phyloP scores from a whole-genome alignment of 805 yeast genomes.

The Schizosaccharomyces lindneri region DNA sequence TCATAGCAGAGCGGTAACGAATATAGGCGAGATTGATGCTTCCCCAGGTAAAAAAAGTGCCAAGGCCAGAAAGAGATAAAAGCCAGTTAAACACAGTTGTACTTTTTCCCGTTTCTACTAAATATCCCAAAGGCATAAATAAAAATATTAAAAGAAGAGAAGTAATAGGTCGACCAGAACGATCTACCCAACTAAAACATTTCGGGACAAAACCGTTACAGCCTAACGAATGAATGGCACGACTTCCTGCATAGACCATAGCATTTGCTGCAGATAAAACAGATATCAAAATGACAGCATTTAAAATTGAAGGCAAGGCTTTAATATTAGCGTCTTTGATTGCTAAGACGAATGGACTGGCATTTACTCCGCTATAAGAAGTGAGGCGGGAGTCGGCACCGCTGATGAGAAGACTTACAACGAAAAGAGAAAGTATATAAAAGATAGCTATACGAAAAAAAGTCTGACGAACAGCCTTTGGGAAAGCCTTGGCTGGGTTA shows the following conservation, averaged over 20 bases:
- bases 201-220: slow-evolving; percentile 41
- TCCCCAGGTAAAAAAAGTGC: slow-evolving; percentile 63
- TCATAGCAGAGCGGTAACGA: slow-evolving; percentile 39
- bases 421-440: slow-evolving; percentile 33
- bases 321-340: slow-evolving; percentile 38
- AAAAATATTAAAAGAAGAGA: slow-evolving; percentile 26
- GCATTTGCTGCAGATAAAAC: slow-evolving; percentile 57
- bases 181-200: slow-evolving; percentile 42
- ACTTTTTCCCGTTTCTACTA: background rate
- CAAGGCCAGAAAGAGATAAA: slow-evolving; percentile 48
- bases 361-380: slow-evolving; percentile 23
- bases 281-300: slow-evolving; percentile 43
- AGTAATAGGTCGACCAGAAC: slow-evolving; percentile 52
- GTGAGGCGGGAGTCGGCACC: slow-evolving; percentile 26
- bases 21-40: slow-evolving; percentile 44
- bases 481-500: slow-evolving; percentile 42
- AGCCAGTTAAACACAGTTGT: slow-evolving; percentile 40
- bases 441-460: slow-evolving; percentile 60
- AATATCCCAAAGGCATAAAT: slow-evolving; percentile 18
- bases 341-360: slow-evolving; percentile 57
- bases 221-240: slow-evolving; percentile 44
- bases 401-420: slow-evolving; percentile 48
- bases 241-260: slow-evolving; percentile 42
- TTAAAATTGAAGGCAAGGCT: slow-evolving; percentile 49
- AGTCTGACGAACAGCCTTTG: slow-evolving; percentile 55